Base-by-base conservation (phyloP, 352 stramenopile species). In the Globisporangium splendens region DNA sequence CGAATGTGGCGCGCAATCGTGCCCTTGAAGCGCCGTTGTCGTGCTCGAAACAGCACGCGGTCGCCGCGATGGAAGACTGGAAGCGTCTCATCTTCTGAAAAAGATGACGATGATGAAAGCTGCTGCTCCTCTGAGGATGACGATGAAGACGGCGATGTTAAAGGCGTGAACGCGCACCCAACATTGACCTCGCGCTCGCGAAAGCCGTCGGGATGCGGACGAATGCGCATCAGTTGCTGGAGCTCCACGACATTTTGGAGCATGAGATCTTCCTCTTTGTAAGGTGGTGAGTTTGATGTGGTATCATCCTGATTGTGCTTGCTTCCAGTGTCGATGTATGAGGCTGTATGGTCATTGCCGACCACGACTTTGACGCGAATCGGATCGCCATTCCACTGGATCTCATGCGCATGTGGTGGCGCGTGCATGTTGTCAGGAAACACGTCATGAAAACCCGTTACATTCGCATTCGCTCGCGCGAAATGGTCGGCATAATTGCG, bases 31-130 rank as follows among this genome's bases (percentile, higher is more conserved):
- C 70, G 75, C 0, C 68, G 72, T 14, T 54, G 50, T 31, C 61
- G 69, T 1, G 62, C 67, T 13, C 70, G 58, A 28, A 89, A 85
- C n/a, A 82, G 51, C 13, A 89, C 74, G 7, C 63, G 59, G 43
- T 89, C 79, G 11, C 79, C 74, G 21, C 67, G 65, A 18, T 73
- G 61, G 56, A 86, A 86, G n/a, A 71, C 61, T 0, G 56, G 57
- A 17, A 53, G 8, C 13, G 50, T 22, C 15, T 63, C 51, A 11
- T 72, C 68, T 15, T 80, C 66, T 0, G 67, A 68, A 46, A 62
- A 43, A 7, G 47, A 55, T 2, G 53, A 66, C 5, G 46, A 50
- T 3, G 47, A 57, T 5, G 17, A 38, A 12, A 57, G 52, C 2
- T 63, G 21, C 12, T 44, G 41, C 43, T 68, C 51, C 12, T 68